phyloP scores from a whole-genome alignment of 768 basidiomycete species.

The Chiua virens region DNA sequence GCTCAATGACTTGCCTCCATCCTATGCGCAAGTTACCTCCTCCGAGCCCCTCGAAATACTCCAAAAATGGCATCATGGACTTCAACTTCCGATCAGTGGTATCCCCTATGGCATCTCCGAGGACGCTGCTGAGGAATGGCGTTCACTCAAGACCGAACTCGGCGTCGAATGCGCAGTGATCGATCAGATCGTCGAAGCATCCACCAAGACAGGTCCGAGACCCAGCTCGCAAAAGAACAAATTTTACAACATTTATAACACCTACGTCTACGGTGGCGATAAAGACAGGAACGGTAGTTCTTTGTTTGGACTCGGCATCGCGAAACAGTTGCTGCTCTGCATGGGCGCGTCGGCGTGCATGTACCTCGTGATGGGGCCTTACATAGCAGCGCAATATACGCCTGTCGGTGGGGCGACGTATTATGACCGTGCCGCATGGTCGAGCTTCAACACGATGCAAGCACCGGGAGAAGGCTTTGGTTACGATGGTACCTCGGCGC shows the following conservation, averaged over 20 bases:
- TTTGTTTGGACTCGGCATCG: conserved; percentile 35
- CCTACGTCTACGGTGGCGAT: conserved; percentile 52
- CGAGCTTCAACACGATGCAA: conserved; percentile 72
- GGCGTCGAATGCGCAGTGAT: conserved; percentile 77
- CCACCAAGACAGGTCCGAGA: conserved; percentile 30
- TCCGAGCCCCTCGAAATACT: conserved; percentile 56
- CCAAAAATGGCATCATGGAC: conserved; percentile 70
- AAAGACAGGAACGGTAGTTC: conserved; percentile 31
- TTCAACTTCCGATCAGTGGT: conserved; percentile 43
- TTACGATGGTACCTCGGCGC: conserved; percentile 54
- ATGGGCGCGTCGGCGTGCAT: conserved; percentile 63
- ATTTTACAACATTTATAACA: conserved; percentile 89
- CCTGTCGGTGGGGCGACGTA: conserved; percentile 66
- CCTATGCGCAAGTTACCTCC: conserved; percentile 63
- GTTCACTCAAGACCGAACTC: conserved; percentile 73
- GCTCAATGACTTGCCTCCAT: conserved; percentile 62
- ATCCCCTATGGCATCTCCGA: conserved; percentile 57
- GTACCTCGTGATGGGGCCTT: conserved; percentile 60
- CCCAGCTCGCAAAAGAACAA: conserved; percentile 44
- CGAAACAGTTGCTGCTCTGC: conserved; percentile 54
- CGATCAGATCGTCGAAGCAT: conserved; percentile 60
- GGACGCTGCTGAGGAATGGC: conserved; percentile 75
- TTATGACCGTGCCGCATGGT: conserved; percentile 79
- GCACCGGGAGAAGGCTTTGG: conserved; percentile 70
- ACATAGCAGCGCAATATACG: conserved; percentile 54